phyloP scores from a whole-genome alignment of 208 protist species.

The Leishmania martiniquensis region DNA sequence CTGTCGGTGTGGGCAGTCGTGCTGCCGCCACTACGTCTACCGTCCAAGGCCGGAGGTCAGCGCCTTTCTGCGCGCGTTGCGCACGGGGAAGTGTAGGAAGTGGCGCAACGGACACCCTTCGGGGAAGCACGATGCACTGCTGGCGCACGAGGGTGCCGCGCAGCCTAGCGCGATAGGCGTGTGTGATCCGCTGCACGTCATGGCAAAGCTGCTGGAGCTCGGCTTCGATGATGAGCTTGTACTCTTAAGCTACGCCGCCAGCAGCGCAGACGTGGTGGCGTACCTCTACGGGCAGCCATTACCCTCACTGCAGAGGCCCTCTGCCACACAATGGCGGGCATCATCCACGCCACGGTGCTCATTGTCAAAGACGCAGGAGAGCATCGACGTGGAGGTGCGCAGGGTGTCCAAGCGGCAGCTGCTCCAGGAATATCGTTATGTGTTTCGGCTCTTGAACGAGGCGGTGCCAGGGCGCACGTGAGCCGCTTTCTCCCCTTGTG shows the following conservation, averaged over 20 bases:
- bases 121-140: neutral
- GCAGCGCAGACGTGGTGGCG: conserved; percentile 28
- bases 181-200: conserved; percentile 20
- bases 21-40: conserved; percentile 70
- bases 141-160: neutral
- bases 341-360: neutral
- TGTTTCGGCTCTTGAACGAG: conserved; percentile 74
- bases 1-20: conserved; percentile 53
- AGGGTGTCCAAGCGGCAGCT: conserved; percentile 44
- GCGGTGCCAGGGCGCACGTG: conserved; percentile 29
- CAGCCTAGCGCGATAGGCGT: neutral
- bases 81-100: neutral
- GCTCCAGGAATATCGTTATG: conserved; percentile 64
- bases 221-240: conserved; percentile 76
- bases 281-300: conserved; percentile 53
- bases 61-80: conserved; percentile 13
- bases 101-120: neutral
- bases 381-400: conserved; percentile 22
- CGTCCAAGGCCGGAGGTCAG: conserved; percentile 18
- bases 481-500: neutral
- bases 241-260: conserved; percentile 47
- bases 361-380: neutral
- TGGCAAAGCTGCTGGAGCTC: conserved; percentile 31
- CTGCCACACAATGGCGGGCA: neutral
- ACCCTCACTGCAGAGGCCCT: conserved; percentile 18